A percentile compares a stretch with the other conserved stretches of the same genome.
phyloP scores from a whole-genome alignment of 139 green algal species.

The Limnomonas spitsbergensis region DNA sequence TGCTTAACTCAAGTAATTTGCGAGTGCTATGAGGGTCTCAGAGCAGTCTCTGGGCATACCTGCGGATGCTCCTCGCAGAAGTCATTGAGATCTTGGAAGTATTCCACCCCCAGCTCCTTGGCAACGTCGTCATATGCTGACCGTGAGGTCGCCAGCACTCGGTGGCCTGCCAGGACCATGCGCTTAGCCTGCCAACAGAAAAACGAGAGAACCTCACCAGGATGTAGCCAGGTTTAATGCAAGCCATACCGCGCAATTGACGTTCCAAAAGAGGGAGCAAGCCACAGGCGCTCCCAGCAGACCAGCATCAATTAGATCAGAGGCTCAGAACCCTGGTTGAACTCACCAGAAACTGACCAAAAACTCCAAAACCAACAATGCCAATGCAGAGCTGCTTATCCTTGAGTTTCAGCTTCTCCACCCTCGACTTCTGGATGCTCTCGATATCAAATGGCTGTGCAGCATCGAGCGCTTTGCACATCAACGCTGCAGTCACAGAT shows the following conservation, averaged over 20 bases:
- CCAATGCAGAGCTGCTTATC: conserved; percentile 71
- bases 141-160: conserved; percentile 82
- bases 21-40: too few relatives aligned
- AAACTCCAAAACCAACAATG: conserved; percentile 97
- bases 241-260: too few relatives aligned
- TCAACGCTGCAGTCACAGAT: conserved; percentile 27
- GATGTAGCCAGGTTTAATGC: too few relatives aligned
- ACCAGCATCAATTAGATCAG: too few relatives aligned
- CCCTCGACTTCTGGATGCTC: conserved; percentile 17
- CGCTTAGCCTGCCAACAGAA: conserved; percentile 50
- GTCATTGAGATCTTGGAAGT: conserved; percentile 82
- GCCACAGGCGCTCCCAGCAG: too few relatives aligned
- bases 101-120: conserved; percentile 76
- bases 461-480: conserved; percentile 69
- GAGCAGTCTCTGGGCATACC: too few relatives aligned
- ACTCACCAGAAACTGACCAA: conserved; percentile 91
- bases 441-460: conserved; percentile 87
- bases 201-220: too few relatives aligned
- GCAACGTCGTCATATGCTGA: conserved; percentile 73
- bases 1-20: too few relatives aligned
- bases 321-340: neutral
- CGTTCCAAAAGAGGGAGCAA: too few relatives aligned
- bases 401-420: neutral
- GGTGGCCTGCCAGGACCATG: conserved; percentile 51
- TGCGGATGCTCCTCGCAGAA: conserved; percentile 61